Evolutionary conservation across 805 yeast species (phyloP).

Genomic region (Kuraishia cidri): DNA sequence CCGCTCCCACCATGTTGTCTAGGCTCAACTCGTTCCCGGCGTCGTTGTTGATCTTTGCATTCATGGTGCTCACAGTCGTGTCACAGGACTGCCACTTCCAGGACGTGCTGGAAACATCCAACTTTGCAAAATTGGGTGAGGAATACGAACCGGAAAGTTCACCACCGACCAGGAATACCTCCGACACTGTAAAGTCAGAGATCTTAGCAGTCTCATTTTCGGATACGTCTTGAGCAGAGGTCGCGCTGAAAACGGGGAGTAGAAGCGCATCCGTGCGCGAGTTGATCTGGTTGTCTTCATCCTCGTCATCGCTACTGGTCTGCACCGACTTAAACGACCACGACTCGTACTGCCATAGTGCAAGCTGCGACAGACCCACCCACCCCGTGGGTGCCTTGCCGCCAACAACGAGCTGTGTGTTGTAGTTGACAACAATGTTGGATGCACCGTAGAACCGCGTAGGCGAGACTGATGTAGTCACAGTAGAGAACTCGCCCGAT

Average conservation of each 20-base stretch:
- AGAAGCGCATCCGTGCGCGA: constrained; percentile 44
- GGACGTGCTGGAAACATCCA: constrained; percentile 25
- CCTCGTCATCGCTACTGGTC: no score
- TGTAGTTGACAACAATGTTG: constrained; percentile 29
- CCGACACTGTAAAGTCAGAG: constrained; percentile 22
- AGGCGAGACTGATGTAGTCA: constrained; percentile 43
- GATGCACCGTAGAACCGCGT: constrained; percentile 47
- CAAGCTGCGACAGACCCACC: constrained; percentile 67
- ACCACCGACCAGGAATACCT: constrained; percentile 59
- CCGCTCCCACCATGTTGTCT: constrained; percentile 32
- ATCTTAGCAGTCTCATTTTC: constrained; percentile 14
- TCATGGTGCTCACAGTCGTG: constrained; percentile 12
- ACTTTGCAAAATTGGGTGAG: constrained; percentile 30
- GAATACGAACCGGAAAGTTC: constrained; percentile 26
- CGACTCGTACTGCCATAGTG: constrained; percentile 59
- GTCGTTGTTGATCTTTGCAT: constrained; percentile 11
- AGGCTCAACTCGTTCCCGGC: constrained; percentile 14
- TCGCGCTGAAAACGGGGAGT: constrained; percentile 39
- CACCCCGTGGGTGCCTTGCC: constrained; percentile 58
- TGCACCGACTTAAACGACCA: constrained; percentile 51
- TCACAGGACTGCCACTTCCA: constrained; percentile 34
- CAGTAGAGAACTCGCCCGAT: constrained; percentile 22
- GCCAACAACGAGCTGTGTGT: constrained; percentile 49
- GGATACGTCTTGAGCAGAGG: background rate
- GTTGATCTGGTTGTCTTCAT: constrained; percentile 27